Evolutionary conservation across 805 yeast genomes (phyloP), one percentile per base, ranked within the genome.

Genomic region (Candida maltosa): DNA sequence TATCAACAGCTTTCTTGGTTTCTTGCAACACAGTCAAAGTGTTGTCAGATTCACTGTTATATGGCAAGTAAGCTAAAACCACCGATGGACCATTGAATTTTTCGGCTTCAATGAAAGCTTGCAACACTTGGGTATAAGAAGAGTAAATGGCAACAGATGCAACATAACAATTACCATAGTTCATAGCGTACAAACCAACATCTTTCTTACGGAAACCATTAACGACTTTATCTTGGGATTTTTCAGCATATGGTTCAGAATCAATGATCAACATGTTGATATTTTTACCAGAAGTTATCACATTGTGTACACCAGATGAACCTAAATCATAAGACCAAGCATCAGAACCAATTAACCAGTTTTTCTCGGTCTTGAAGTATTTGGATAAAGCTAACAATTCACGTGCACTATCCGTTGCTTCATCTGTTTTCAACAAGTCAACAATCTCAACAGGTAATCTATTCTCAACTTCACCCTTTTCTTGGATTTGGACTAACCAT

Each of bases 301-400:
- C 81, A 48, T 83, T 82, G 58, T 91, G 97, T 34, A 91, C 81
- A 56, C 97, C 96, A 5, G 96, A 83, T 42, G 84, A 70, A 28
- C 97, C 97, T 48, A 87, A 67, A 63, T 91, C 97, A 55, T 82
- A 88, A 15, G 96, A 76, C 97, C 97, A 91, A 21, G 93, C 78
- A 58, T 91, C 97, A 14, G 96, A 87, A 21, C 97, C 96, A 38
- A 91, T 69, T 40, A 91, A 69, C 97, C 97, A 91, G 35, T 75
- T 69, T 9, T 83, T 68, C 33, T 68, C 67, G 37, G 69, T 56
- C 19, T 50, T 45, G 46, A 85, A 75, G 38, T 58, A 63, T 6
- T 72, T 69, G 38, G 68, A 60, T 28, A 69, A 55, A 3, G 63
- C 57, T 35, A 83, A 59, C 18, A 87, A 53, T 11, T 69, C 58